These are phyloP conservation scores for Fusarium decemcellulare DNA, from an alignment of 2,329 filamentous ascomycete genomes.

Conservation along the genomic window DNA sequence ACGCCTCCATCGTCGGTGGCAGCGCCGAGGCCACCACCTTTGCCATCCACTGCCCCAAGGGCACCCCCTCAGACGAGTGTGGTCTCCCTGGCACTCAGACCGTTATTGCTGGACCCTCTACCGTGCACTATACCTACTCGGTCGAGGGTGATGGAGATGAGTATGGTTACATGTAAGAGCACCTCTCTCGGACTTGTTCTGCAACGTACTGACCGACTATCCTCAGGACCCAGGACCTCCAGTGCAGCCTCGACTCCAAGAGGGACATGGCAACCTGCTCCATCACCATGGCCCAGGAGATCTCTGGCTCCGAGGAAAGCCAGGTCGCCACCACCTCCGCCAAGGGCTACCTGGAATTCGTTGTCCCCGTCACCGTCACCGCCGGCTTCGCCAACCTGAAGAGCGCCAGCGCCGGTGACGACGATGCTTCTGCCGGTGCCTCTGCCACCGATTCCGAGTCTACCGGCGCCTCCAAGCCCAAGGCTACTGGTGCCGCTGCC, in stretches of 20 bases:
- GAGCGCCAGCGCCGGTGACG: constrained; percentile 2
- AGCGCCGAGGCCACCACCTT: constrained; percentile 49
- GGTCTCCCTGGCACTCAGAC: constrained; percentile 47
- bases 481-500: constrained; percentile 11
- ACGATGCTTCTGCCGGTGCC: constrained; percentile 1
- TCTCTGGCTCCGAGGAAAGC: constrained; percentile 4
- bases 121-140: constrained; percentile 16
- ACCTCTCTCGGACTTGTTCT: background rate
- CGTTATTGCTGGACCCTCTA: constrained; percentile 35
- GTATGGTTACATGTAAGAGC: constrained; percentile 37
- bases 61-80: constrained; percentile 42
- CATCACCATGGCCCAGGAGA: constrained; percentile 1
- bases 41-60: constrained; percentile 44
- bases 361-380: constrained; percentile 54
- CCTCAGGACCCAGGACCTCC: constrained; percentile 33
- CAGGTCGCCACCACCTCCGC: constrained; percentile 11
- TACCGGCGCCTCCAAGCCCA: constrained; percentile 31
- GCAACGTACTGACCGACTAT: constrained; percentile 1
- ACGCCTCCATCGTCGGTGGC: constrained; percentile 50
- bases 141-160: constrained; percentile 17
- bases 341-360: constrained; percentile 32
- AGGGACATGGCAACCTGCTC: constrained; percentile 46
- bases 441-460: constrained; percentile 28
- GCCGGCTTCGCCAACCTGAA: constrained; percentile 44
- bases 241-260: constrained; percentile 46